Percentiles rank a stretch among this genome's conserved stretches.
These are phyloP conservation scores for Jamesozyma gamospora DNA, from an alignment of 805 yeast genomes.

Conservation along the genomic window DNA sequence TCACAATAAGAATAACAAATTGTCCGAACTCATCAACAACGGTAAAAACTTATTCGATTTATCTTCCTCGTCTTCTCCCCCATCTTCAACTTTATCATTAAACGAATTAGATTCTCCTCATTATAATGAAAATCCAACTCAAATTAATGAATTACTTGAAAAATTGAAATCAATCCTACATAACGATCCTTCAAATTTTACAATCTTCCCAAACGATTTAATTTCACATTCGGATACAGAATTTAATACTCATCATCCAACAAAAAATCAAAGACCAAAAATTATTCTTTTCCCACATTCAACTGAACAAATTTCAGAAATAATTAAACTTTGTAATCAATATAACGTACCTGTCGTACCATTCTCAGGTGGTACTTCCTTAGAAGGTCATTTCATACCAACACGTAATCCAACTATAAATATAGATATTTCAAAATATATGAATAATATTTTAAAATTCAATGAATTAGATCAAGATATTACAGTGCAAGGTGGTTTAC, in stretches of 20 bases:
- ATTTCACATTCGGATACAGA: conserved; percentile 49
- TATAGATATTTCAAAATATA: conserved; percentile 44
- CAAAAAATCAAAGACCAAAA: conserved; percentile 46
- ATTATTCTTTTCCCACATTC: conserved; percentile 52
- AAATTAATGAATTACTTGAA: conserved; percentile 32
- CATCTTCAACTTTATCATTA: conserved; percentile 17
- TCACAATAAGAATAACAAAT: background rate
- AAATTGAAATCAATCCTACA: conserved; percentile 35
- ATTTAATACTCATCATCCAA: conserved; percentile 55
- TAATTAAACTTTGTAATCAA: conserved; percentile 53
- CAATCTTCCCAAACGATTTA: conserved; percentile 33
- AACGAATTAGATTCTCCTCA: conserved; percentile 14
- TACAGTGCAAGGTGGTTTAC: conserved; percentile 68
- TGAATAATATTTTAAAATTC: conserved; percentile 48
- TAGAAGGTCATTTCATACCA: conserved; percentile 74
- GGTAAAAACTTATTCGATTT: too few species aligned
- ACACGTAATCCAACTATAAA: conserved; percentile 59
- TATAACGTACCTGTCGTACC: conserved; percentile 66
- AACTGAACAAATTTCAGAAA: conserved; percentile 56
- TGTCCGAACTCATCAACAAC: too few species aligned
- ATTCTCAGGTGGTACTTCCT: conserved; percentile 65
- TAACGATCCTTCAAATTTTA: conserved; percentile 25
- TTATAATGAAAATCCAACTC: conserved; percentile 31
- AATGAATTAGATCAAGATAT: conserved; percentile 61
- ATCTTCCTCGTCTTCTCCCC: too few species aligned